Evolutionary conservation across 164 flowering plant genomes (phyloP).

Genomic region (Pachysandra terminalis): DNA sequence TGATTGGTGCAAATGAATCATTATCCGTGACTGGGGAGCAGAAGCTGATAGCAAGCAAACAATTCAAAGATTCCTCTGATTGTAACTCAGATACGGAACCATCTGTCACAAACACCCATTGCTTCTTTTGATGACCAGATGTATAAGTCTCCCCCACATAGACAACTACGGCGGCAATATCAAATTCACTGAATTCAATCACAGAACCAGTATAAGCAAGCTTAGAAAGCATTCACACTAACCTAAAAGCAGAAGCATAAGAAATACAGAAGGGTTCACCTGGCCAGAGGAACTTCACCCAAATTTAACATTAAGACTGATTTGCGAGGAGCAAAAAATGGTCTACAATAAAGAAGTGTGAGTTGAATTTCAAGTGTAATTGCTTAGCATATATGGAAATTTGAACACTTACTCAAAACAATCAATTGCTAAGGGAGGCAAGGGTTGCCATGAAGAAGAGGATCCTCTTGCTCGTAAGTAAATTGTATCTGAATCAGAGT

Average conservation of each 20-base stretch:
- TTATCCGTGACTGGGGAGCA: slow-evolving; percentile 41
- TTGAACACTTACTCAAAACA: slow-evolving; percentile 53
- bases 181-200: slow-evolving; percentile 71
- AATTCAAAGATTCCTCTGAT: slow-evolving; percentile 32
- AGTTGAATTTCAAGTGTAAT: slow-evolving; percentile 13
- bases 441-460: slow-evolving; percentile 52
- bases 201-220: slow-evolving; percentile 14
- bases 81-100: slow-evolving; percentile 38
- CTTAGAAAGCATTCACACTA: slow-evolving; percentile 4
- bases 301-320: slow-evolving; percentile 52
- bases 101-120: slow-evolving; percentile 94
- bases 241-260: slow-evolving; percentile 10
- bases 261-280: slow-evolving; percentile 35
- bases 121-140: slow-evolving; percentile 60
- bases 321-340: slow-evolving; percentile 72
- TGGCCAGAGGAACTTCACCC: slow-evolving; percentile 74
- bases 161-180: slow-evolving; percentile 70
- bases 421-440: slow-evolving; percentile 39
- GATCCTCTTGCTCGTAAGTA: slow-evolving; percentile 79
- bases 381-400: neutral
- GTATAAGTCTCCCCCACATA: slow-evolving; percentile 69
- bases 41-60: slow-evolving; percentile 82
- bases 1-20: slow-evolving; percentile 52
- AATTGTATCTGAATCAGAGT: slow-evolving; percentile 49
- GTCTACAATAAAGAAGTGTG: slow-evolving; percentile 37